A percentile compares a stretch with the other conserved stretches of the same genome.
These are phyloP conservation scores for Xylariaceae sp. DNA, from an alignment of 2,329 filamentous ascomycete genomes.

Conservation along the genomic window DNA sequence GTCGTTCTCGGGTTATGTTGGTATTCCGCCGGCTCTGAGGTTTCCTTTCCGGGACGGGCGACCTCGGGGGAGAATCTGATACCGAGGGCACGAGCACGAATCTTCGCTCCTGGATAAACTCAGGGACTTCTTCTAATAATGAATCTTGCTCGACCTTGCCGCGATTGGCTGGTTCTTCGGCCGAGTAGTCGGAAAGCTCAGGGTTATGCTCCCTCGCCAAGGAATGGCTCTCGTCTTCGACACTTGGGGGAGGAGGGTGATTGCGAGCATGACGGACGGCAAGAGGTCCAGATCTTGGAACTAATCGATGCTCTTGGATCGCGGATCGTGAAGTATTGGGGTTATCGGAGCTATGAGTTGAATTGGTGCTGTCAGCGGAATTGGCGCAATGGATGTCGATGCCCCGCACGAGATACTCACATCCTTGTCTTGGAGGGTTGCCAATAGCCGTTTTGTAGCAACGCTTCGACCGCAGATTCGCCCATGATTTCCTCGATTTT, in stretches of 20 bases:
- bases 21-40: constrained; percentile 11
- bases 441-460: constrained; percentile 31
- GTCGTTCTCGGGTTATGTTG: constrained; percentile 17
- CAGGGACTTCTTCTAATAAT: constrained; percentile 60
- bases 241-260: constrained; percentile 57
- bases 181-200: constrained; percentile 29
- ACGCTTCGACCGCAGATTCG: constrained; percentile 25
- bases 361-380: constrained; percentile 10
- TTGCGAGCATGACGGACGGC: constrained; percentile 25
- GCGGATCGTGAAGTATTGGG: constrained; percentile 16
- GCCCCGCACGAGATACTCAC: too few relatives aligned
- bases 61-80: constrained; percentile 29
- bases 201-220: constrained; percentile 57
- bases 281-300: constrained; percentile 21
- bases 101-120: constrained; percentile 59
- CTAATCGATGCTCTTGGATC: constrained; percentile 19
- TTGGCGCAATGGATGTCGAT: too few relatives aligned
- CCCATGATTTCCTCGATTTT: too few relatives aligned
- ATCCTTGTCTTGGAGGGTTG: constrained; percentile 26
- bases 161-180: constrained; percentile 56
- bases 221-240: constrained; percentile 65
- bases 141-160: constrained; percentile 67
- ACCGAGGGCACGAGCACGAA: constrained; percentile 54
- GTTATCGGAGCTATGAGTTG: constrained; percentile 17
- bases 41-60: constrained; percentile 19